Base-by-base conservation (phyloP, 331 rosid species). In the Arachis monticola region DNA sequence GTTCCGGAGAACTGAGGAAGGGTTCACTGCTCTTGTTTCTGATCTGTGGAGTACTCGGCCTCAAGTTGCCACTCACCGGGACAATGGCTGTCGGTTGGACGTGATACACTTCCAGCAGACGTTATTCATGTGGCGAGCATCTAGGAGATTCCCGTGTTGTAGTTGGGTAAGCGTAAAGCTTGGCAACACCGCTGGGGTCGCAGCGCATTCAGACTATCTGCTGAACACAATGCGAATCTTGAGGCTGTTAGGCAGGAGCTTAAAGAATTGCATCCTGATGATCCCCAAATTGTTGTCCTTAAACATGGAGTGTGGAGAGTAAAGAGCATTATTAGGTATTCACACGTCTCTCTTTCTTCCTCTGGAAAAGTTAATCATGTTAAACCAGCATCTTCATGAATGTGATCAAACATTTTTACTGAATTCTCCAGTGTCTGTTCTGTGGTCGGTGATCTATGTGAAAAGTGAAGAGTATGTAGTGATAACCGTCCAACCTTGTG, bases 241-340 rank as follows among this genome's bases (percentile, higher is more conserved):
- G 98, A 87, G 80, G 87, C 82, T 66, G 10, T 90, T 60, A 89
- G 98, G 87, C 87, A 79, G 7, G 98, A 93, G 50, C 90, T 93
- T 67, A 79, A 31, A 72, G 97, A 84, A 35, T 69, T 82, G 64
- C 98, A 93, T 79, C 94, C 97, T 1, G 22, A 90, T 68, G 98
- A 93, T 83, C 88, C 98, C 71, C 86, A 90, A 77, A 82, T 93
- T 70, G 98, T 90, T 47, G 93, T 88, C 60, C 88, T 84, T 62
- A 93, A 72, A 85, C 96, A 87, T 73, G 98, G 97, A 60, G 96
- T 93, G 72, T 93, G 98, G 98, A 88, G 97, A 85, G 98, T 93
- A 67, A 93, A 93, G 80, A 97, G 98, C 79, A 93, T 93, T 75
- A 93, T 93, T 70, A 93, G 98, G 98, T 93, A 77, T 68, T 77